Evolutionary conservation across 192 early-diverging fungal species (phyloP).

Genomic region (Pilobolus umbonatus): DNA sequence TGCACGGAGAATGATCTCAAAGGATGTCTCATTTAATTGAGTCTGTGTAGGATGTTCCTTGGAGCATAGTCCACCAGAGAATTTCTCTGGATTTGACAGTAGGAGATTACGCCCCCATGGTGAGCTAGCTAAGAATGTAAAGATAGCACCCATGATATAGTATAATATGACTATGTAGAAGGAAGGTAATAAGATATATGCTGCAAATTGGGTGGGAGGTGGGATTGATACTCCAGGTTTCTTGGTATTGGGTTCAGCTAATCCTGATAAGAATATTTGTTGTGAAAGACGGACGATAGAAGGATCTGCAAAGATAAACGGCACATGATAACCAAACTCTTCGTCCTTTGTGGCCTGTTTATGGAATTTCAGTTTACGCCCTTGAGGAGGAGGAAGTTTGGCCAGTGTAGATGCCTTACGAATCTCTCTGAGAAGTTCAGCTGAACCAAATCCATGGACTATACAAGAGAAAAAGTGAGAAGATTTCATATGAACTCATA

Average conservation of each 20-base stretch:
- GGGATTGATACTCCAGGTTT: conserved; percentile 34
- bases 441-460: conserved; percentile 43
- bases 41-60: conserved; percentile 48
- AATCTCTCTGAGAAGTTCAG: conserved; percentile 39
- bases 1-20: conserved; percentile 48
- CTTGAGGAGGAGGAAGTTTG: conserved; percentile 38
- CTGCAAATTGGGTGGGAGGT: conserved; percentile 56
- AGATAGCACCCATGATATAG: conserved; percentile 23
- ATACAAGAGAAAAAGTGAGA: conserved; percentile 1
- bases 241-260: conserved; percentile 27
- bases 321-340: conserved; percentile 44
- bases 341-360: conserved; percentile 42
- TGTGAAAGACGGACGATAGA: conserved; percentile 50
- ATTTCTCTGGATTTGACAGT: conserved; percentile 53
- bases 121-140: conserved; percentile 44
- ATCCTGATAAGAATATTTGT: conserved; percentile 44
- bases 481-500: not conserved
- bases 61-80: conserved; percentile 54
- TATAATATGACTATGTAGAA: conserved; percentile 24
- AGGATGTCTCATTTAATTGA: conserved; percentile 51
- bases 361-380: conserved; percentile 43
- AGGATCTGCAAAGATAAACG: conserved; percentile 50
- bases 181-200: conserved; percentile 50
- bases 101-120: conserved; percentile 51
- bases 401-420: conserved; percentile 39